A percentile compares a stretch with the other conserved stretches of the same genome.
phyloP scores from a whole-genome alignment of 1,139 yeast genomes.

The Hanseniaspora sp. region DNA sequence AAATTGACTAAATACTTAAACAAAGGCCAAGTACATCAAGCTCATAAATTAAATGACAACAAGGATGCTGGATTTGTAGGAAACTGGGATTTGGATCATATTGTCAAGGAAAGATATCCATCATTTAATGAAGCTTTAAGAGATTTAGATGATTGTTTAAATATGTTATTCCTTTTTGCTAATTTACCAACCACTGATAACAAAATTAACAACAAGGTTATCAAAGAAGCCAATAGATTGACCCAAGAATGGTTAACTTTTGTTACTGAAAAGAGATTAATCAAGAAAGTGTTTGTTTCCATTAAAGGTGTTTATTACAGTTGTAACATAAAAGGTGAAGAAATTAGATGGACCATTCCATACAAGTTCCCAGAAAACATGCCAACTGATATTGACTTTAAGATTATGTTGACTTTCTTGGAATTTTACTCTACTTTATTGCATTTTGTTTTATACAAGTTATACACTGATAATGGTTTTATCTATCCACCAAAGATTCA shows the following conservation, averaged over 20 bases:
- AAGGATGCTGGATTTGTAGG: conserved; percentile 39
- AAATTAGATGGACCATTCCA: conserved; percentile 91
- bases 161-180: conserved; percentile 87
- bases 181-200: conserved; percentile 84
- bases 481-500: conserved; percentile 85
- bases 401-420: conserved; percentile 91
- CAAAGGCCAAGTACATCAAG: conserved; percentile 81
- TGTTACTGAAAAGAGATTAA: conserved; percentile 70
- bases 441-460: conserved; percentile 74
- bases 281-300: conserved; percentile 86
- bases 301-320: conserved; percentile 96
- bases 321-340: conserved; percentile 83
- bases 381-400: conserved; percentile 88
- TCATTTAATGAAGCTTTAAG: conserved; percentile 84
- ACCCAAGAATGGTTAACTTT: conserved; percentile 94
- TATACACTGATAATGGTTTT: conserved; percentile 74
- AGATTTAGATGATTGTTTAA: conserved; percentile 89
- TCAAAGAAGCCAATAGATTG: conserved; percentile 73
- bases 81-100: conserved; percentile 76
- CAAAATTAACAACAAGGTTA: conserved; percentile 63
- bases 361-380: conserved; percentile 92
- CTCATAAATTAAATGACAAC: conserved; percentile 69
- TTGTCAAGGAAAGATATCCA: conserved; percentile 91
- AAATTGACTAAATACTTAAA: conserved; percentile 85
- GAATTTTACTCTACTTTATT: conserved; percentile 88